These are phyloP conservation scores for Acarospora socialis DNA, from an alignment of 2,329 filamentous ascomycete species.

Conservation along the genomic window DNA sequence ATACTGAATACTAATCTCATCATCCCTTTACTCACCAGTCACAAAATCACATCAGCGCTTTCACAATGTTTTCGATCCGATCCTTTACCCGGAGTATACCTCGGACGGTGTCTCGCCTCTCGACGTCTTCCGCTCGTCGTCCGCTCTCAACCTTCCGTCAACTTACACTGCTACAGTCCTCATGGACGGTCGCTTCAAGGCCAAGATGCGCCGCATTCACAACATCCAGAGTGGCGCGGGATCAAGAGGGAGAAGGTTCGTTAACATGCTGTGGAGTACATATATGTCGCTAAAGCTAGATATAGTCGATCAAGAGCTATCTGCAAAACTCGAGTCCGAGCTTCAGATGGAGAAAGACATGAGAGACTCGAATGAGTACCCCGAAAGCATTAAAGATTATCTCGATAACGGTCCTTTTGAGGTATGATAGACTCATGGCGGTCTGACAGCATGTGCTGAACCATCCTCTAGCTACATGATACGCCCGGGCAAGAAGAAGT, in stretches of 20 bases:
- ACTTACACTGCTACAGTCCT: slow-evolving; percentile 35
- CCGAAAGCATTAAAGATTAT: slow-evolving; percentile 73
- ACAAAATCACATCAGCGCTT: too few species aligned
- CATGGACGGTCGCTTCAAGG: slow-evolving; percentile 31
- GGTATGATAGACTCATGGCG: slow-evolving; percentile 30
- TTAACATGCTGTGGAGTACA: neutral
- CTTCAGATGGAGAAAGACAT: slow-evolving; percentile 72
- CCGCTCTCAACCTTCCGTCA: slow-evolving; percentile 35
- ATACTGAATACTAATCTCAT: too few species aligned
- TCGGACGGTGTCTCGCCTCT: slow-evolving; percentile 45
- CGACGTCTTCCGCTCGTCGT: slow-evolving; percentile 37
- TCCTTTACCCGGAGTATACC: slow-evolving; percentile 52
- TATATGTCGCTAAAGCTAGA: neutral
- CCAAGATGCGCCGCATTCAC: slow-evolving; percentile 33
- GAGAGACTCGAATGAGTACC: slow-evolving; percentile 55
- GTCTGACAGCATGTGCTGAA: slow-evolving; percentile 2
- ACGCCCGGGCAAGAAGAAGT: slow-evolving; percentile 76
- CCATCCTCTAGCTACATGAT: slow-evolving; percentile 45
- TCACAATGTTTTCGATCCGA: slow-evolving; percentile 56
- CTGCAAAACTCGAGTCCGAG: slow-evolving; percentile 74
- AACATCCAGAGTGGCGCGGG: slow-evolving; percentile 27
- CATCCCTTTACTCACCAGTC: too few species aligned
- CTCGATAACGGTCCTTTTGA: slow-evolving; percentile 73
- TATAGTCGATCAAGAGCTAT: slow-evolving; percentile 60
- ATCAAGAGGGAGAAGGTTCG: slow-evolving; percentile 33